Conservation (phyloP, 805 yeast species). For the Ogataea henricii region DNA sequence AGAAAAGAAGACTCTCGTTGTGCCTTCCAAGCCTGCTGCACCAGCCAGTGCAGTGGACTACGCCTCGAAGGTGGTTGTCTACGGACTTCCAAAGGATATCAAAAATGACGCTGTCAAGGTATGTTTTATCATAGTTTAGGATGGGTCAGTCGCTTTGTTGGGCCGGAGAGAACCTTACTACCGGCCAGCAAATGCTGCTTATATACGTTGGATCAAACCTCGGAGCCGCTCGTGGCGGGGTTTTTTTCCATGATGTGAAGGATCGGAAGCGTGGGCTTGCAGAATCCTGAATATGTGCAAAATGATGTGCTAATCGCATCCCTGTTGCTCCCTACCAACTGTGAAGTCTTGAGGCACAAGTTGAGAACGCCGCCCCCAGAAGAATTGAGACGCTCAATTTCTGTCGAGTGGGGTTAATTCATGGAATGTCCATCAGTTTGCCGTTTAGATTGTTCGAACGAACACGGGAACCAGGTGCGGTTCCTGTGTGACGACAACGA, state of each 20-base stretch:
- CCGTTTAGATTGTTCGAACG: neutral
- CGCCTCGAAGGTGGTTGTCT: conserved; percentile 80
- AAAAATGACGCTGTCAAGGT: conserved; percentile 73
- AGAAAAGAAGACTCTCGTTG: conserved; percentile 17
- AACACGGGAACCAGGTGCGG: neutral
- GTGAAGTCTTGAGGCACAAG: neutral
- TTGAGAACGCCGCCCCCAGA: too few species aligned
- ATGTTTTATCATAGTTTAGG: conserved; percentile 16
- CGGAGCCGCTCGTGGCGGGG: too few species aligned
- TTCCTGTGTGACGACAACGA: neutral
- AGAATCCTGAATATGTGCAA: neutral
- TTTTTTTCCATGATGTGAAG: neutral
- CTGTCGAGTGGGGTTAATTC: neutral
- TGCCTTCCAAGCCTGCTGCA: conserved; percentile 23
- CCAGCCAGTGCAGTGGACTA: conserved; percentile 37
- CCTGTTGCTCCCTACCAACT: conserved; percentile 3
- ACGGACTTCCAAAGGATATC: conserved; percentile 71
- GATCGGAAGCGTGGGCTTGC: conserved; percentile 1
- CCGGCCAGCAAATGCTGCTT: neutral
- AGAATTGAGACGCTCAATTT: neutral
- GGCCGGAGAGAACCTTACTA: neutral
- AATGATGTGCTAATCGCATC: too few species aligned
- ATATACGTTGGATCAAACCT: conserved; percentile 1
- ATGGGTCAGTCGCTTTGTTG: conserved; percentile 4
- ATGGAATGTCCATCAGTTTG: conserved; percentile 5